Percentiles rank a stretch among this genome's conserved stretches.
Conservation (phyloP, 495 filamentous ascomycete genomes). For the Aspergillus cavernicola region DNA sequence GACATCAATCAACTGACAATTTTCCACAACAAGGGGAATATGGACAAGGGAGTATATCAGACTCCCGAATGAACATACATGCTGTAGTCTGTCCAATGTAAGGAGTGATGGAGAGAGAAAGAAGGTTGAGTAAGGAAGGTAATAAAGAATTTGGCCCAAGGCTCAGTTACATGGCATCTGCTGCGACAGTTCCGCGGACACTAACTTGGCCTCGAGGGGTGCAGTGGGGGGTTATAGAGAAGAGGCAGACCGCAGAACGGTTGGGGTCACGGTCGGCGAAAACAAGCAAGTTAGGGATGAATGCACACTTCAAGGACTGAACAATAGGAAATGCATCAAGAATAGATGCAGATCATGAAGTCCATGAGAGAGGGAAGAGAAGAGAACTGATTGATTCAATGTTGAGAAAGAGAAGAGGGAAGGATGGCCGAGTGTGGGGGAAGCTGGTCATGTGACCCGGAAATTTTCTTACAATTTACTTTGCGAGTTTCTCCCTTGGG, state of each 20-base stretch:
- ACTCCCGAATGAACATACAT: not conserved
- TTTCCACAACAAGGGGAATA: not conserved
- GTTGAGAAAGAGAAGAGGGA: not conserved
- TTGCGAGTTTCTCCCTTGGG: no score
- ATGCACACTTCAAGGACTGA: constrained; percentile 6
- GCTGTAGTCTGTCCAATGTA: no score
- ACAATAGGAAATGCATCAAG: not conserved
- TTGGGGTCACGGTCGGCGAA: constrained; percentile 44
- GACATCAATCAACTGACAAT: no score
- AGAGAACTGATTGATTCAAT: not conserved
- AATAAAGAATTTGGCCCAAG: not conserved
- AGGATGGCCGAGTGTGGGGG: constrained; percentile 28
- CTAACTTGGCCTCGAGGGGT: constrained; percentile 6
- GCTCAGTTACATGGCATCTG: not conserved
- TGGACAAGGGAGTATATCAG: not conserved
- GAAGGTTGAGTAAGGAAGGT: no score
- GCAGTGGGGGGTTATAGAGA: constrained; percentile 18
- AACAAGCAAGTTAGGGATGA: not conserved
- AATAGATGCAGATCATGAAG: constrained; percentile 1
- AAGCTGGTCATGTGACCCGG: constrained; percentile 31
- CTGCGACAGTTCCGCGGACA: not conserved
- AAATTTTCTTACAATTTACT: constrained; percentile 26
- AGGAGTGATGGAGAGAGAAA: no score
- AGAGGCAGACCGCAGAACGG: constrained; percentile 29
- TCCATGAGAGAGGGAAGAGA: constrained; percentile 15